These are phyloP conservation scores for Nymphaea colorata DNA, from an alignment of 164 flowering plant genomes.

Conservation along the genomic window DNA sequence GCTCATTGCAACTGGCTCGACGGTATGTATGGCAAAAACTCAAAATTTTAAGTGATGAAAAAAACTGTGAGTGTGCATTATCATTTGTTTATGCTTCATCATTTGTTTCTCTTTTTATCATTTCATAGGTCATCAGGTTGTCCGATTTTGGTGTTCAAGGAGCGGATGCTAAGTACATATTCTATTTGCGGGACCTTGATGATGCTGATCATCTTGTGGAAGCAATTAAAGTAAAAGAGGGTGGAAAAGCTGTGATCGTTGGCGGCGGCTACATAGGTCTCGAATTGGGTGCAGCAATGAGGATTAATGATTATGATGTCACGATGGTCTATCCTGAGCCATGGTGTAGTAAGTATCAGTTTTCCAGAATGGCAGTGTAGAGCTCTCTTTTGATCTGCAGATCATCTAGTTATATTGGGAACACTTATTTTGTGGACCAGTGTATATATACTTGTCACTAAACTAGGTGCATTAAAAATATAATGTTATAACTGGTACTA, in stretches of 20 bases:
- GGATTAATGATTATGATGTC: constrained; percentile 68
- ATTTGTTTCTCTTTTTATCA: neutral
- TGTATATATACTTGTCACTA: too few relatives aligned
- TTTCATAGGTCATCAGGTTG: constrained; percentile 65
- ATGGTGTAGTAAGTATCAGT: constrained; percentile 95
- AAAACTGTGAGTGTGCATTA: neutral
- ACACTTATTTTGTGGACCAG: too few relatives aligned
- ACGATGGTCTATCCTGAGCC: constrained; percentile 96
- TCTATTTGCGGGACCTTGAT: constrained; percentile 88
- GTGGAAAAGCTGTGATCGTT: constrained; percentile 82
- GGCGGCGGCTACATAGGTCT: constrained; percentile 99
- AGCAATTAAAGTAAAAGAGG: constrained; percentile 65
- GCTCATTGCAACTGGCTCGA: constrained; percentile 11
- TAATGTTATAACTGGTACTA: too few relatives aligned
- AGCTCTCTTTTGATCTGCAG: neutral
- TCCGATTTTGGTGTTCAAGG: constrained; percentile 89
- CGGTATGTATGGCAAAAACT: constrained; percentile 30
- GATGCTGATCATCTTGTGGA: constrained; percentile 86
- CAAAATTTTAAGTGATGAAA: neutral
- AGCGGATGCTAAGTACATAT: constrained; percentile 81
- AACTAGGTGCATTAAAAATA: too few relatives aligned
- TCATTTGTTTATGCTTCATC: neutral
- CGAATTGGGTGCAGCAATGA: constrained; percentile 81
- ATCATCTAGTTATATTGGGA: too few relatives aligned
- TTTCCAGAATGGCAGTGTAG: neutral